Evolutionary conservation across 2,329 filamentous ascomycete genomes (phyloP).

Genomic region (Penicillium sp.): DNA sequence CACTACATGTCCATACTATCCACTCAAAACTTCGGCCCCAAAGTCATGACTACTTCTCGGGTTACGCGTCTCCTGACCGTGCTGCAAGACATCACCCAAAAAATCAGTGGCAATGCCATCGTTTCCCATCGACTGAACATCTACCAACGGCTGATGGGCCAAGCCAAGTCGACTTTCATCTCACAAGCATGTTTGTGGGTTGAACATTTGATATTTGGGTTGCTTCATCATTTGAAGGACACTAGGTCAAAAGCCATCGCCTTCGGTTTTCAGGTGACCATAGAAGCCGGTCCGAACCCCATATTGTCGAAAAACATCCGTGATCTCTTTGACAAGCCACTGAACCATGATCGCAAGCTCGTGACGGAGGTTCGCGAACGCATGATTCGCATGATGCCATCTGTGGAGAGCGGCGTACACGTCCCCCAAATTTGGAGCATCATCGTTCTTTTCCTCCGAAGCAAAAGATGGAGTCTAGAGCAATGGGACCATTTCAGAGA

Average conservation of each 20-base stretch:
- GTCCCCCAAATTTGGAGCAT: slow-evolving; percentile 90
- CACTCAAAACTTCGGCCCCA: slow-evolving; percentile 71
- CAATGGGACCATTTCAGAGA: slow-evolving; percentile 68
- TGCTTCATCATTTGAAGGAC: slow-evolving; percentile 74
- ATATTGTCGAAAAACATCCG: slow-evolving; percentile 63
- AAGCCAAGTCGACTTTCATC: slow-evolving; percentile 67
- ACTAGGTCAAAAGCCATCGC: slow-evolving; percentile 70
- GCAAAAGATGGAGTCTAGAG: slow-evolving; percentile 55
- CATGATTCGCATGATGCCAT: slow-evolving; percentile 62
- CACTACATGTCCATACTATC: slow-evolving; percentile 77
- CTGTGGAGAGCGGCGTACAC: slow-evolving; percentile 56
- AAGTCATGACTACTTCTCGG: slow-evolving; percentile 68
- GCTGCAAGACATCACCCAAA: slow-evolving; percentile 68
- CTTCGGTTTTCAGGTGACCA: slow-evolving; percentile 67
- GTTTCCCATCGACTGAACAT: slow-evolving; percentile 71
- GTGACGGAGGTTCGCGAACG: slow-evolving; percentile 65
- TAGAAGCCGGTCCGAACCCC: slow-evolving; percentile 65
- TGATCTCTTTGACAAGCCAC: slow-evolving; percentile 49
- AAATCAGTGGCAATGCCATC: slow-evolving; percentile 75
- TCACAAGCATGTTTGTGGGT: slow-evolving; percentile 71
- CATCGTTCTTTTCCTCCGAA: slow-evolving; percentile 70
- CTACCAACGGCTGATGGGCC: slow-evolving; percentile 71
- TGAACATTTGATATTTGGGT: slow-evolving; percentile 72
- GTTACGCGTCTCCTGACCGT: slow-evolving; percentile 66
- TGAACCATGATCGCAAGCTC: slow-evolving; percentile 57